Evolutionary conservation across 2,329 filamentous ascomycete species (phyloP), one percentile per base, ranked within the genome.

Genomic region (Apiospora saccharicola): DNA sequence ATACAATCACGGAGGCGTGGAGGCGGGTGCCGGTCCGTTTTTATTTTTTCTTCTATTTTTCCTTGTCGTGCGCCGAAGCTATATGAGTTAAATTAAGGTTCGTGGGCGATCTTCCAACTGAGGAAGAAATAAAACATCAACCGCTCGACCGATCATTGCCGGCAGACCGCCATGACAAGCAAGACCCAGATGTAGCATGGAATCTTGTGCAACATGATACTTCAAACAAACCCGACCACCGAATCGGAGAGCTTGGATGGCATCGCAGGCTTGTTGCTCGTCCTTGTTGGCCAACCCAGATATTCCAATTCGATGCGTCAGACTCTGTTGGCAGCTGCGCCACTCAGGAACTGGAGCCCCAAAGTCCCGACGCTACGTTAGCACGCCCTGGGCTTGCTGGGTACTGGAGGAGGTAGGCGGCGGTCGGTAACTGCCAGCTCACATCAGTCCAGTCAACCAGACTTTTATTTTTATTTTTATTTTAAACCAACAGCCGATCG

Each of bases 41-140:
- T n/a, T n/a, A 0, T 64, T 64, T 64, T 64, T 10, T n/a, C 14
- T 64, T 64, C 49, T 12, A 13, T 24, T 53, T 57, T 57, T 24
- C 26, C 12, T n/a, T 37, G 19, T 37, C 10, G 22, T 12, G n/a
- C 34, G 34, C 34, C 34, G 57, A 41, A 64, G 57, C 24, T 24
- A 64, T n/a, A 64, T 14, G 57, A 64, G 57, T 34, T 64, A 64
- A 41, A 64, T 64, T 64, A 64, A 64, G 57, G 57, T 64, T 64
- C 57, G 57, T 41, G n/a, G 34, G 41, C 41, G 34, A 64, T 64
- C 57, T 64, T 12, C 34, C 34, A 64, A 64, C 22, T 34, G 34
- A 37, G 19, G 57, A 19, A 64, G 34, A 64, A 64, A n/a, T 41
- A 41, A 64, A 64, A 64, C 57, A 22, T n/a, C 41, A 37, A 41